Percentiles rank a stretch among this genome's conserved stretches.
These are phyloP conservation scores for Penicillium antarcticum DNA, from an alignment of 495 filamentous ascomycete species.

Conservation along the genomic window DNA sequence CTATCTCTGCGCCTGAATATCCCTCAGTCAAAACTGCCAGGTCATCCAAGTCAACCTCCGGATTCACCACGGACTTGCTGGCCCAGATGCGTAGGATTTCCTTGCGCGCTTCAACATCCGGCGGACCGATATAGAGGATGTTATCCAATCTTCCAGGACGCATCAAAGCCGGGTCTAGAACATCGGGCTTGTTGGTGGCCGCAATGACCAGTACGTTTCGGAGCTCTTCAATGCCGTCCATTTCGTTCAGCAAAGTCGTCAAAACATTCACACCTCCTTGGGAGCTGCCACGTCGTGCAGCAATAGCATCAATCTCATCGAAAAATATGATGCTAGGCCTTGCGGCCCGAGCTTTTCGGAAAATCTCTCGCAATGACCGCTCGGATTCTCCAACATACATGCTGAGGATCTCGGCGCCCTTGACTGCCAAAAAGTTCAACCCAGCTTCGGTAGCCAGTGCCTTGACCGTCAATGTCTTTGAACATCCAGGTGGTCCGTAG, in stretches of 20 bases:
- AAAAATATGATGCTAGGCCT: slow-evolving; percentile 96
- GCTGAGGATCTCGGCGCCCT: slow-evolving; percentile 91
- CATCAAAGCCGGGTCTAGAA: slow-evolving; percentile 80
- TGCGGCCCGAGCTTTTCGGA: slow-evolving; percentile 80
- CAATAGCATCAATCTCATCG: slow-evolving; percentile 95
- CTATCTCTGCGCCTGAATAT: slow-evolving; percentile 86
- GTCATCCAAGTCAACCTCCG: slow-evolving; percentile 62
- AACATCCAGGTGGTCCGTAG: slow-evolving; percentile 94
- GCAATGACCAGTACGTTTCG: slow-evolving; percentile 87
- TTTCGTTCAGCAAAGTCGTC: slow-evolving; percentile 89
- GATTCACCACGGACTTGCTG: slow-evolving; percentile 54
- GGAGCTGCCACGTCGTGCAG: slow-evolving; percentile 59
- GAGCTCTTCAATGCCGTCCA: slow-evolving; percentile 89
- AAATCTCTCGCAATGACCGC: slow-evolving; percentile 81
- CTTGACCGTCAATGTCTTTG: slow-evolving; percentile 91
- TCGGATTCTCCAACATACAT: slow-evolving; percentile 99
- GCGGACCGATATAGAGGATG: slow-evolving; percentile 86
- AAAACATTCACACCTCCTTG: slow-evolving; percentile 72
- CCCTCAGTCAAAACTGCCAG: slow-evolving; percentile 74
- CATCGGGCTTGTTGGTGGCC: slow-evolving; percentile 88
- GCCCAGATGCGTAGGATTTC: slow-evolving; percentile 73
- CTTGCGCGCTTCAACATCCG: slow-evolving; percentile 67
- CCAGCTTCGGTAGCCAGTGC: slow-evolving; percentile 89
- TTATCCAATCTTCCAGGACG: slow-evolving; percentile 86
- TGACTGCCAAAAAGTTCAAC: slow-evolving; percentile 92